Conservation (phyloP, 805 yeast genomes). For the Cyberlindnera nakhonratchasimensis region DNA sequence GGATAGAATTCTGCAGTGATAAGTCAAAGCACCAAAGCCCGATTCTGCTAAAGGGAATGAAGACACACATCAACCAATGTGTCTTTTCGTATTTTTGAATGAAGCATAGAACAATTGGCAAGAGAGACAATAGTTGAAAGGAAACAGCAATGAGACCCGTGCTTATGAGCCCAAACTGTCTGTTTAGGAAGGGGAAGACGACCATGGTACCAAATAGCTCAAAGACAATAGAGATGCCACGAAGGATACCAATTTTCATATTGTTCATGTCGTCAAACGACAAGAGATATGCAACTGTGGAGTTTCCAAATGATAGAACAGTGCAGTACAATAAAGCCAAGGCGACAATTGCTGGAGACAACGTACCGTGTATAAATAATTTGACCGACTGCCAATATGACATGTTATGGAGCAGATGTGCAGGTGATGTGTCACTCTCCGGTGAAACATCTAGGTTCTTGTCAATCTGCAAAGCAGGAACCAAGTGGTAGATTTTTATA, state of each 20-base stretch:
- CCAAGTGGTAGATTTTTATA: constrained; percentile 31
- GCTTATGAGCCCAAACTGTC: constrained; percentile 28
- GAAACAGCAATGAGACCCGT: constrained; percentile 31
- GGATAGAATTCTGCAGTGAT: constrained; percentile 33
- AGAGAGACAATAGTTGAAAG: constrained; percentile 30
- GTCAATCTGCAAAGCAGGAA: constrained; percentile 27
- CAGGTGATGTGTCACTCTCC: neutral
- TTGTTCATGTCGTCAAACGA: constrained; percentile 30
- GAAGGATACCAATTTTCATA: constrained; percentile 31
- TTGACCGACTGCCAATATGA: constrained; percentile 14
- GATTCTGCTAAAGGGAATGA: constrained; percentile 32
- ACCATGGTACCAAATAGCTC: constrained; percentile 34
- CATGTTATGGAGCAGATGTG: constrained; percentile 1
- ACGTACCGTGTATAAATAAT: constrained; percentile 26
- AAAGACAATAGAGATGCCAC: constrained; percentile 31
- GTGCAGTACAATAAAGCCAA: constrained; percentile 33
- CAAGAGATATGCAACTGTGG: constrained; percentile 35
- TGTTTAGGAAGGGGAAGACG: constrained; percentile 29
- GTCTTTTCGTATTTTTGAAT: constrained; percentile 9
- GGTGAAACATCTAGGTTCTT: neutral
- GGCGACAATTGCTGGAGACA: constrained; percentile 32
- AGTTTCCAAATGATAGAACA: constrained; percentile 37
- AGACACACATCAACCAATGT: constrained; percentile 24
- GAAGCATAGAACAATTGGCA: constrained; percentile 26
- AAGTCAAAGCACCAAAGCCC: constrained; percentile 43